phyloP scores from a whole-genome alignment of 208 protist species.

The Trypanosoma conorhini region DNA sequence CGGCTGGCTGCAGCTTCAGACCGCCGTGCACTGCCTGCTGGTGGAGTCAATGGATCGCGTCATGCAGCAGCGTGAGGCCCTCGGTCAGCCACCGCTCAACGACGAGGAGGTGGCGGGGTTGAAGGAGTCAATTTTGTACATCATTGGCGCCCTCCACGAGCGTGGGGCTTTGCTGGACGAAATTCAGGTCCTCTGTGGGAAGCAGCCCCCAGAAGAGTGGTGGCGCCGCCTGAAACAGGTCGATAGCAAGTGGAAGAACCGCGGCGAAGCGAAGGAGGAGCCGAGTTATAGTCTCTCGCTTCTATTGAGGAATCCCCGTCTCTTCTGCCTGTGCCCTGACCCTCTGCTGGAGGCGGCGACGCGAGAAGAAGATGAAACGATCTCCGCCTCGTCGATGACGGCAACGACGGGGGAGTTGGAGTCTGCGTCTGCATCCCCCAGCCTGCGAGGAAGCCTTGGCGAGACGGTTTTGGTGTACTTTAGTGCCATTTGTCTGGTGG shows the following conservation, averaged over 20 bases:
- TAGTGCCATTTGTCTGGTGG: conserved; percentile 26
- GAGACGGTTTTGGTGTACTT: conserved; percentile 40
- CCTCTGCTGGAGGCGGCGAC: background rate
- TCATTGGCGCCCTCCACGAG: conserved; percentile 23
- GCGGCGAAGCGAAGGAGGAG: background rate
- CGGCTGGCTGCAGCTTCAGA: conserved; percentile 58
- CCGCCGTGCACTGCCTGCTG: conserved; percentile 50
- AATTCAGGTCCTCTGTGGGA: conserved; percentile 10
- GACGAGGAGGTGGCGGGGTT: conserved; percentile 17
- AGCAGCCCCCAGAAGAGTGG: background rate
- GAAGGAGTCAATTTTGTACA: conserved; percentile 22
- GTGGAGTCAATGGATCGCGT: conserved; percentile 50
- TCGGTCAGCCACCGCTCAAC: background rate
- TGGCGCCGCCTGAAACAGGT: conserved; percentile 19
- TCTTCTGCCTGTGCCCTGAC: conserved; percentile 14
- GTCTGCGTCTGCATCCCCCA: background rate
- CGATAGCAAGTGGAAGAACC: conserved; percentile 1
- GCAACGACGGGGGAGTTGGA: background rate
- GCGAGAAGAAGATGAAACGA: background rate
- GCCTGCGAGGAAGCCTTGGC: conserved; percentile 29
- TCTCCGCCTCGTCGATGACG: background rate
- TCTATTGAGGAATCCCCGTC: conserved; percentile 13
- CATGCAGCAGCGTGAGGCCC: conserved; percentile 26
- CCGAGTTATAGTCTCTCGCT: conserved; percentile 12
- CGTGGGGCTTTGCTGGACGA: conserved; percentile 1